These are phyloP conservation scores for Megacollybia marginata DNA, from an alignment of 768 basidiomycete genomes.

Conservation along the genomic window DNA sequence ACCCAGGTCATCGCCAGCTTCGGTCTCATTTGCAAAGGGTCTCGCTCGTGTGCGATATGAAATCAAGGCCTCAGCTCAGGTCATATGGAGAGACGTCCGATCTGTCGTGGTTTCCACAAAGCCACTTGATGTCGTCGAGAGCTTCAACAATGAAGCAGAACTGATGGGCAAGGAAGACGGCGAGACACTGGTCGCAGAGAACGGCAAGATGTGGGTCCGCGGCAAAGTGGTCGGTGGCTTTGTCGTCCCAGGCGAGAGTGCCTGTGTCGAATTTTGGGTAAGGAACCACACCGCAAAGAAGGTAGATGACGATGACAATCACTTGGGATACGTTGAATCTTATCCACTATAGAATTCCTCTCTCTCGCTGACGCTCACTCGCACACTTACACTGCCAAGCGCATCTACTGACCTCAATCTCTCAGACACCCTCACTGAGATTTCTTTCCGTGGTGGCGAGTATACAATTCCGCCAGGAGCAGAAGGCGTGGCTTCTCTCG, in stretches of 20 bases:
- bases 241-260: conserved; percentile 60
- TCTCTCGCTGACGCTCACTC: conserved; percentile 50
- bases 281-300: conserved; percentile 80
- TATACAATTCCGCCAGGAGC: conserved; percentile 67
- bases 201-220: conserved; percentile 74
- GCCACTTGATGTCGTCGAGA: conserved; percentile 61
- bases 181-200: conserved; percentile 63
- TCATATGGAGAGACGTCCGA: conserved; percentile 70
- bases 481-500: conserved; percentile 74
- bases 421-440: conserved; percentile 59
- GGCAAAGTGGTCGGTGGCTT: conserved; percentile 57
- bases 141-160: conserved; percentile 27
- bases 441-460: conserved; percentile 68
- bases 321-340: not conserved
- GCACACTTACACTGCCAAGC: conserved; percentile 50
- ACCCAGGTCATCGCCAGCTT: conserved; percentile 58
- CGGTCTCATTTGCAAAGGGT: conserved; percentile 63
- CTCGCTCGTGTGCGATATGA: conserved; percentile 69
- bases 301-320: too few species aligned
- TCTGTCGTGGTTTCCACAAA: conserved; percentile 57
- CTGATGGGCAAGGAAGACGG: conserved; percentile 37
- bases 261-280: conserved; percentile 68
- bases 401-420: conserved; percentile 41
- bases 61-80: conserved; percentile 62
- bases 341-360: conserved; percentile 50